phyloP scores from a whole-genome alignment of 164 flowering plant genomes.

The Umbilicus rupestris region DNA sequence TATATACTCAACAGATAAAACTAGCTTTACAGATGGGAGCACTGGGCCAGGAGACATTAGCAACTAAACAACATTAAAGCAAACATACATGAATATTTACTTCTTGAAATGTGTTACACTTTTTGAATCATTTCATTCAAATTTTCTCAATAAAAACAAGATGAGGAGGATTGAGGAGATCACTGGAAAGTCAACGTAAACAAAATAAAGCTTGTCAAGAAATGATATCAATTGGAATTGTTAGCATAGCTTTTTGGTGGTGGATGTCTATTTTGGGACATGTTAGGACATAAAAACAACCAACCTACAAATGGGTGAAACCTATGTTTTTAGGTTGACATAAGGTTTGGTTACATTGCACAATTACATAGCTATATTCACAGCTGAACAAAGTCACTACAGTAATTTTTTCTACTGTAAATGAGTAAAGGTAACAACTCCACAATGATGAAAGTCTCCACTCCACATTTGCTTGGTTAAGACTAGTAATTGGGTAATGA shows the following conservation, averaged over 20 bases:
- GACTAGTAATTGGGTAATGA: slow-evolving; percentile 12
- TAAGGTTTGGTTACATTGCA: not conserved
- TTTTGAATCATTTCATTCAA: not conserved
- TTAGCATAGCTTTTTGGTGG: not conserved
- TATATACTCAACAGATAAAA: not conserved
- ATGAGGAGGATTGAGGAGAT: not conserved
- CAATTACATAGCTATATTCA: no score
- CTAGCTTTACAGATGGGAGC: not conserved
- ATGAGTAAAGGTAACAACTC: not conserved
- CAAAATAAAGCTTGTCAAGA: not conserved
- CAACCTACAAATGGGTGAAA: not conserved
- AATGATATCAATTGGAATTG: not conserved
- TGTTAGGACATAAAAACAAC: not conserved
- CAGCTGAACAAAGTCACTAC: not conserved
- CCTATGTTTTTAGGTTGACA: not conserved
- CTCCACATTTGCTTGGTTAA: not conserved
- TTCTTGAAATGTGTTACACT: not conserved
- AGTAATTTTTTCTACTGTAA: not conserved
- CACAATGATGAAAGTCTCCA: not conserved
- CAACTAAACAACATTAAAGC: not conserved
- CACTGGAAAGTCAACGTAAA: not conserved
- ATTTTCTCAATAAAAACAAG: slow-evolving; percentile 2
- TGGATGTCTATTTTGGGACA: not conserved
- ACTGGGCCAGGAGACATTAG: not conserved
- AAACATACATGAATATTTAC: not conserved